A percentile compares a stretch with the other conserved stretches of the same genome.
Evolutionary conservation across 2,329 filamentous ascomycete genomes (phyloP).

Genomic region (Colletotrichum paranaense): DNA sequence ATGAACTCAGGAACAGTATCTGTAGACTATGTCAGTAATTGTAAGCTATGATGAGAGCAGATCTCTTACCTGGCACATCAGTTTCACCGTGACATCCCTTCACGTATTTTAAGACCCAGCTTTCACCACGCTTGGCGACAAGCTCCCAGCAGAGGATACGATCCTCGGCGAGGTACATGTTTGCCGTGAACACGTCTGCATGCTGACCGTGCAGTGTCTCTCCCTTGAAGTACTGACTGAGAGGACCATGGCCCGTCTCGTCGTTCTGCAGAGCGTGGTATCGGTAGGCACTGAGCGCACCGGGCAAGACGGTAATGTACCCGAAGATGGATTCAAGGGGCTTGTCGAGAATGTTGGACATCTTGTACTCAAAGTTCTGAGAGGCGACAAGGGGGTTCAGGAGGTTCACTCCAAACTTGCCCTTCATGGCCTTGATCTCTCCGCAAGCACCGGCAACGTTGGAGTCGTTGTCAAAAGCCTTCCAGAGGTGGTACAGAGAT

Average conservation of each 20-base stretch:
- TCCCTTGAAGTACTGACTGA: constrained; percentile 99
- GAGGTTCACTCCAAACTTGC: constrained; percentile 82
- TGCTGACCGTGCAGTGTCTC: constrained; percentile 96
- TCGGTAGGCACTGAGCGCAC: constrained; percentile 93
- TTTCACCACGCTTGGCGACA: constrained; percentile 92
- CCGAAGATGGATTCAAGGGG: constrained; percentile 97
- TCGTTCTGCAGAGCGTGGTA: constrained; percentile 98
- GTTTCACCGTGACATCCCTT: constrained; percentile 97
- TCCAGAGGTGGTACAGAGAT: constrained; percentile 98
- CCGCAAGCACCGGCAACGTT: constrained; percentile 97
- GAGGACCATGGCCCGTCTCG: constrained; percentile 90
- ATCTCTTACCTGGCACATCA: constrained; percentile 86
- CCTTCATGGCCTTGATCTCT: constrained; percentile 98
- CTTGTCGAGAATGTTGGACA: constrained; percentile 99
- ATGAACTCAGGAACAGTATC: constrained; percentile 97
- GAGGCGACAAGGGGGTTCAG: constrained; percentile 95
- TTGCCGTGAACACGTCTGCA: constrained; percentile 96
- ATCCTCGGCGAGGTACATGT: constrained; percentile 94
- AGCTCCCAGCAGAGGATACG: constrained; percentile 94
- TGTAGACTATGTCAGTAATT: constrained; percentile 47
- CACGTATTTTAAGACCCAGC: constrained; percentile 98
- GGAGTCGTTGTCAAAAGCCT: constrained; percentile 97
- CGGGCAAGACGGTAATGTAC: constrained; percentile 96
- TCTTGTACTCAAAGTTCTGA: constrained; percentile 99
- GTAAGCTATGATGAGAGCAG: not conserved